Evolutionary conservation across 1,139 yeast species (phyloP).

Genomic region (Meyerozyma sp.): DNA sequence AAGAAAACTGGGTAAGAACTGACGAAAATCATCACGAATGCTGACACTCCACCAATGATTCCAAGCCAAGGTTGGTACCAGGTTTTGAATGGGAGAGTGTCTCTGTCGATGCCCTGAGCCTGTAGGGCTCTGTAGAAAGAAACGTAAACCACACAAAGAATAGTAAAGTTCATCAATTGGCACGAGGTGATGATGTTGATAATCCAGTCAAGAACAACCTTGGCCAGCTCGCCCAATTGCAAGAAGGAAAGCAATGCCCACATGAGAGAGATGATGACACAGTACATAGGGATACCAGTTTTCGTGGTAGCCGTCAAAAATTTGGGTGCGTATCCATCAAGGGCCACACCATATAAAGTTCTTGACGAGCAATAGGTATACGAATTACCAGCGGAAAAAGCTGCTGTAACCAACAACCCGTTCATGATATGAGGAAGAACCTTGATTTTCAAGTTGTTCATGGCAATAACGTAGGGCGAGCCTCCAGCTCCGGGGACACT

Average conservation of each 20-base stretch:
- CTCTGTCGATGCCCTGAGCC: constrained; percentile 53
- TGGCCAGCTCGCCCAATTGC: constrained; percentile 20
- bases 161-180: constrained; percentile 24
- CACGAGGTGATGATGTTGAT: constrained; percentile 27
- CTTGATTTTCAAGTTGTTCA: constrained; percentile 17
- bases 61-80: constrained; percentile 45
- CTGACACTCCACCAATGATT: constrained; percentile 22
- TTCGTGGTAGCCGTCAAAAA: constrained; percentile 31
- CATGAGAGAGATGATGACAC: constrained; percentile 30
- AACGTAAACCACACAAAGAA: constrained; percentile 20
- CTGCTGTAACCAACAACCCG: constrained; percentile 54
- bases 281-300: constrained; percentile 11
- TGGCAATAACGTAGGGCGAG: constrained; percentile 19
- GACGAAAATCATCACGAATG: constrained; percentile 51
- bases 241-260: constrained; percentile 44
- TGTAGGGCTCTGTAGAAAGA: constrained; percentile 19
- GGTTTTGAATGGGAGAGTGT: constrained; percentile 45
- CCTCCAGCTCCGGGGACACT: constrained; percentile 16
- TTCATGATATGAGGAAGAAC: constrained; percentile 62
- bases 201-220: constrained; percentile 26
- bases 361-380: constrained; percentile 63
- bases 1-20: constrained; percentile 66
- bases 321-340: constrained; percentile 47
- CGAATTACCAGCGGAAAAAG: constrained; percentile 71
- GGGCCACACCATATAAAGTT: constrained; percentile 55